Percentiles rank a stretch among this genome's conserved stretches.
phyloP scores from a whole-genome alignment of 1,284 basidiomycete genomes.

The Dichomitus squalens region DNA sequence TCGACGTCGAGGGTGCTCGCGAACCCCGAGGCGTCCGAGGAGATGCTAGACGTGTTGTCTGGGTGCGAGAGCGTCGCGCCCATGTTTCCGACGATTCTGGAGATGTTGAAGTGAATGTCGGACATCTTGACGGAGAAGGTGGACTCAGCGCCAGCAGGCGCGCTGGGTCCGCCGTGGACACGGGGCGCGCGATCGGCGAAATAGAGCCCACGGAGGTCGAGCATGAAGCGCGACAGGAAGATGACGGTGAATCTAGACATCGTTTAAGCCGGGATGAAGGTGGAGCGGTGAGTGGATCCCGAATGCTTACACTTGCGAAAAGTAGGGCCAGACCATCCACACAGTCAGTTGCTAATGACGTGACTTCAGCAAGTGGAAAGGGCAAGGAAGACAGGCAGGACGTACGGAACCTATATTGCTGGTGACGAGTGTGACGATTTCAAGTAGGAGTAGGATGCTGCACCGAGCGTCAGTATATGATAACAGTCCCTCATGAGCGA shows the following conservation, averaged over 20 bases:
- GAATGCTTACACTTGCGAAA: too few species aligned
- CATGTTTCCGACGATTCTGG: conserved; percentile 1
- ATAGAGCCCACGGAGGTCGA: conserved; percentile 8
- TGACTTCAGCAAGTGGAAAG: too few species aligned
- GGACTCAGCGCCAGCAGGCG: neutral
- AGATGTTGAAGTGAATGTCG: conserved; percentile 3
- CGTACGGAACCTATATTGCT: too few species aligned
- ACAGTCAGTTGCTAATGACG: too few species aligned
- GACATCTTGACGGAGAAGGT: neutral
- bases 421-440: too few species aligned
- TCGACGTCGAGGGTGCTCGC: neutral
- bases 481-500: neutral
- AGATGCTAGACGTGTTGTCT: neutral
- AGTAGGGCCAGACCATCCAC: too few species aligned
- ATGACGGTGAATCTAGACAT: conserved; percentile 1
- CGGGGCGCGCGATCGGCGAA: neutral
- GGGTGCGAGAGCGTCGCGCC: neutral
- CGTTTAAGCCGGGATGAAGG: too few species aligned
- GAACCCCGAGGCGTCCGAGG: neutral
- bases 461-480: neutral
- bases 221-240: conserved; percentile 7
- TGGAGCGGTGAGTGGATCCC: too few species aligned
- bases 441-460: too few species aligned
- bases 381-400: too few species aligned
- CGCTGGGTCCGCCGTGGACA: too few species aligned